These are phyloP conservation scores for Epithemia pelagica DNA, from an alignment of 108 stramenopile genomes.

Conservation along the genomic window DNA sequence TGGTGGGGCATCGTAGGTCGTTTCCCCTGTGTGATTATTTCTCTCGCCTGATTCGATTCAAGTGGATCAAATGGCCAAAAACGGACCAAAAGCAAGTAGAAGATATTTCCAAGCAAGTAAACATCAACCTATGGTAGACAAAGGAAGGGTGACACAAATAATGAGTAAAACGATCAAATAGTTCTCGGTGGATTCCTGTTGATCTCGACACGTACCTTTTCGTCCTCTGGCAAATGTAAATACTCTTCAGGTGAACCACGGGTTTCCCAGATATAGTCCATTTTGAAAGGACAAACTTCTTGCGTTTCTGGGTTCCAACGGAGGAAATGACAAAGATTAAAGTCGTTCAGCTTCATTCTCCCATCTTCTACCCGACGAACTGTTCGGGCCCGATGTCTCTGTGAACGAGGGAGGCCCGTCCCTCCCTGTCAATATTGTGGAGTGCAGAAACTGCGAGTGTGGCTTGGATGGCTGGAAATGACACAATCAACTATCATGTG, in stretches of 20 bases:
- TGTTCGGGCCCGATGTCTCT: constrained; percentile 58
- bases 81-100: constrained; percentile 50
- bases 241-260: constrained; percentile 69
- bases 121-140: constrained; percentile 46
- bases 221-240: constrained; percentile 7
- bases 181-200: too few species aligned
- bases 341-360: constrained; percentile 59
- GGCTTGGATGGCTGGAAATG: constrained; percentile 24
- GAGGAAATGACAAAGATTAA: constrained; percentile 67
- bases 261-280: constrained; percentile 45
- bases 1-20: constrained; percentile 29
- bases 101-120: constrained; percentile 66
- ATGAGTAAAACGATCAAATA: too few species aligned
- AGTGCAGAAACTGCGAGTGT: constrained; percentile 32
- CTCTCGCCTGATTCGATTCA: constrained; percentile 9
- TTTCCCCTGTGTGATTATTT: constrained; percentile 28
- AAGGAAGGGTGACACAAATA: too few species aligned
- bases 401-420: constrained; percentile 48
- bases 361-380: constrained; percentile 33
- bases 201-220: constrained; percentile 30
- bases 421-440: constrained; percentile 35
- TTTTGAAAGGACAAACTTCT: constrained; percentile 29
- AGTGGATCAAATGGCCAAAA: constrained; percentile 24
- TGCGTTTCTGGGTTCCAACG: constrained; percentile 25
- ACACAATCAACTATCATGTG: too few species aligned